Percentiles rank a stretch among this genome's conserved stretches.
Conservation (phyloP, 2,329 filamentous ascomycete genomes). For the Trichoderma sp. region DNA sequence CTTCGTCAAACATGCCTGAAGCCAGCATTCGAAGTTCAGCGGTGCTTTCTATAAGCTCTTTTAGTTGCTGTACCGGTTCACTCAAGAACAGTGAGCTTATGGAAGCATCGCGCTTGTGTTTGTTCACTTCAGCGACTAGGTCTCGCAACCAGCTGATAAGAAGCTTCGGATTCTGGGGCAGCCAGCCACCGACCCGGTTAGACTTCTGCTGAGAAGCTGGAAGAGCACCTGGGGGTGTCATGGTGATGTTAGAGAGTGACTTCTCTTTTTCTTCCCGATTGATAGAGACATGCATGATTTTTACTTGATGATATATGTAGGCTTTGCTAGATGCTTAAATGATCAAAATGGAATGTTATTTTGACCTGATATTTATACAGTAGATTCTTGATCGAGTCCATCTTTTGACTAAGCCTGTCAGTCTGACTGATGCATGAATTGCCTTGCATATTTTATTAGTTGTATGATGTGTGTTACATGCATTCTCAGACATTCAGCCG, state of each 20-base stretch:
- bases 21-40: slow-evolving; percentile 28
- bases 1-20: slow-evolving; percentile 25
- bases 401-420: background rate
- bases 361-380: background rate
- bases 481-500: background rate
- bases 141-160: slow-evolving; percentile 3
- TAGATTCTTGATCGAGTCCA: background rate
- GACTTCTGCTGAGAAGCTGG: background rate
- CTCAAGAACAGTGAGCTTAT: background rate
- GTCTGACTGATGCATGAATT: background rate
- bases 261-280: background rate
- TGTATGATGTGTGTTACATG: background rate
- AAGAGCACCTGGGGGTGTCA: background rate
- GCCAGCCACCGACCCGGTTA: slow-evolving; percentile 17
- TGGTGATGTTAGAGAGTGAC: background rate
- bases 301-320: background rate
- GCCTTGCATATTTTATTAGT: background rate
- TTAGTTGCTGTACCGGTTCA: slow-evolving; percentile 7
- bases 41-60: slow-evolving; percentile 21
- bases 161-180: slow-evolving; percentile 6
- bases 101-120: background rate
- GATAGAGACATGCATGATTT: background rate
- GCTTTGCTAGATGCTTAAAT: background rate
- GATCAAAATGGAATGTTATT: background rate
- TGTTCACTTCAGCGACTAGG: slow-evolving; percentile 7